A percentile compares a stretch with the other conserved stretches of the same genome.
Evolutionary conservation across 2,329 filamentous ascomycete genomes (phyloP).

Genomic region (Cadophora malorum): DNA sequence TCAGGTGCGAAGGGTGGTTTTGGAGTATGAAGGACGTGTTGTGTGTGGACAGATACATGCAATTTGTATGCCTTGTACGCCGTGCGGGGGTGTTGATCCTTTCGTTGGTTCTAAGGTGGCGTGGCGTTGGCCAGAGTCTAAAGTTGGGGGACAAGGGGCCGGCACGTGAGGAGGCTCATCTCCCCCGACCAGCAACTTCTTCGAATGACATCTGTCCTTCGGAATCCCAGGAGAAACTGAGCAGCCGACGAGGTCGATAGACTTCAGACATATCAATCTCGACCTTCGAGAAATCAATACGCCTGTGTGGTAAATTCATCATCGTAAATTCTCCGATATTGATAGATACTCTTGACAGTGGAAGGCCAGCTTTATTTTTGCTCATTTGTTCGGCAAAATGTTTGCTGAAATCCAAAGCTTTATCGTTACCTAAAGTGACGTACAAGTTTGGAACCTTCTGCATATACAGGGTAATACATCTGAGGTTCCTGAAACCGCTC

Average conservation of each 20-base stretch:
- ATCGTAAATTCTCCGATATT: background rate
- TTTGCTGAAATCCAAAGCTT: background rate
- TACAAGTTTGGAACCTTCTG: background rate
- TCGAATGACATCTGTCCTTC: background rate
- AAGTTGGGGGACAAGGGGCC: background rate
- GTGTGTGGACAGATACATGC: background rate
- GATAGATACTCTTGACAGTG: background rate
- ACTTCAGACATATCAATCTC: background rate
- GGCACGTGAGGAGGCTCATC: background rate
- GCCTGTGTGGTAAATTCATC: background rate
- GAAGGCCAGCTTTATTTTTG: background rate
- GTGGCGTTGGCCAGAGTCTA: background rate
- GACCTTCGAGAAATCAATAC: background rate
- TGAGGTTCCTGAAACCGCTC: background rate
- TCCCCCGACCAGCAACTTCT: background rate
- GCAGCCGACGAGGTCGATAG: background rate
- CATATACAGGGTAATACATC: background rate
- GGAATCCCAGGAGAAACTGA: background rate
- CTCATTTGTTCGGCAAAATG: background rate
- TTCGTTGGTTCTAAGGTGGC: background rate
- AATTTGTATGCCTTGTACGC: background rate
- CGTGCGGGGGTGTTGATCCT: background rate
- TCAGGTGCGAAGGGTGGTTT: background rate
- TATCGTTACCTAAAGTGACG: background rate
- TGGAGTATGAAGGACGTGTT: background rate